A percentile compares a stretch with the other conserved stretches of the same genome.
These are phyloP conservation scores for Linum trigynum DNA, from an alignment of 345 rosid species.

Conservation along the genomic window DNA sequence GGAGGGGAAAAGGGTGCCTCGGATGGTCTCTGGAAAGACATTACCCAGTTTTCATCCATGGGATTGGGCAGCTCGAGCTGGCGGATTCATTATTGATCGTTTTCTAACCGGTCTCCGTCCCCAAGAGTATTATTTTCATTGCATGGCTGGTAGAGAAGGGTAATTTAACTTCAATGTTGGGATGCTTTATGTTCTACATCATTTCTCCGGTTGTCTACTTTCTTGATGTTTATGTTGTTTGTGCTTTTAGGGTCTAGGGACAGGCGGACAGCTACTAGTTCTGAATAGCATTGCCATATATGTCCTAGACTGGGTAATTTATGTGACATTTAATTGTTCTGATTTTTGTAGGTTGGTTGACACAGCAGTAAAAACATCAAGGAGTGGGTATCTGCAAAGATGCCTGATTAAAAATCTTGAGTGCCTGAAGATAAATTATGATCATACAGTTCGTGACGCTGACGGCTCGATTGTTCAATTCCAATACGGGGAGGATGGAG, in stretches of 20 bases:
- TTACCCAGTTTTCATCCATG: conserved; percentile 90
- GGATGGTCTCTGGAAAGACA: conserved; percentile 99
- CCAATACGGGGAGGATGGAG: conserved; percentile 93
- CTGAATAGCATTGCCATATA: too few relatives aligned
- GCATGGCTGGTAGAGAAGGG: conserved; percentile 99
- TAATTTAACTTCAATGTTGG: conserved; percentile 22
- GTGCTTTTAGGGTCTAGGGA: background rate
- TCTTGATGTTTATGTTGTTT: background rate
- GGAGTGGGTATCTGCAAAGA: conserved; percentile 98
- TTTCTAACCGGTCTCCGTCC: conserved; percentile 98
- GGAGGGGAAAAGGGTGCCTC: conserved; percentile 95
- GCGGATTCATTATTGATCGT: conserved; percentile 90
- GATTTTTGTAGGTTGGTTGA: conserved; percentile 64
- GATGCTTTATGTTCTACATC: background rate
- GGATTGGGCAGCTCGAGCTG: conserved; percentile 98
- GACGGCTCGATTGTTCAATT: conserved; percentile 94
- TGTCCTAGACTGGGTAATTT: background rate
- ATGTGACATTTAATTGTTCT: conserved; percentile 12
- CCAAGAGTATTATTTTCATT: conserved; percentile 98
- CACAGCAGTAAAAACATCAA: conserved; percentile 98
- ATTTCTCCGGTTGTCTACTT: too few relatives aligned
- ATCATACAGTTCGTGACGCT: conserved; percentile 90
- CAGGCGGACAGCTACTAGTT: too few relatives aligned
- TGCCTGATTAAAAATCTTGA: conserved; percentile 95
- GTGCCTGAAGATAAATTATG: conserved; percentile 77